Percentiles rank a stretch among this genome's conserved stretches.
Conservation (phyloP, 1,284 basidiomycete species). For the Mrakiaceae sp. region DNA sequence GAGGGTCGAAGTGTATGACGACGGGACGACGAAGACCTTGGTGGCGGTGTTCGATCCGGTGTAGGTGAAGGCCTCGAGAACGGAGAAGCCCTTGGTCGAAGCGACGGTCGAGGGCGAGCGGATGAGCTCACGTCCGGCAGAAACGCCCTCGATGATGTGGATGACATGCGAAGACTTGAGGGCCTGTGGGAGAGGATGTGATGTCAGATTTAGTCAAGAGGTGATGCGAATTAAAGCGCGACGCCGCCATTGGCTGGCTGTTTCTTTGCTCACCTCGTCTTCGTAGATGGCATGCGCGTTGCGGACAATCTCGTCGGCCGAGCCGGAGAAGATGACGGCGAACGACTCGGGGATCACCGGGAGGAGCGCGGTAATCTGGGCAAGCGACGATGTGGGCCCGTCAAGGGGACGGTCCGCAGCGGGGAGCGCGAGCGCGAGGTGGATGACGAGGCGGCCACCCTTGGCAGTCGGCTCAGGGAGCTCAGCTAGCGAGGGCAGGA, state of each 20-base stretch:
- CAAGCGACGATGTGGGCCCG: conserved; percentile 57
- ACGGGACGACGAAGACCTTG: conserved; percentile 27
- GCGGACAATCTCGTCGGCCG: conserved; percentile 64
- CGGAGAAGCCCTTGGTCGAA: neutral
- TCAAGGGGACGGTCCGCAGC: conserved; percentile 48
- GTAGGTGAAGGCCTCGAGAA: conserved; percentile 26
- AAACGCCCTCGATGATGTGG: conserved; percentile 34
- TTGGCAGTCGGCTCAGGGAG: conserved; percentile 50
- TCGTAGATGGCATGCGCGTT: conserved; percentile 42
- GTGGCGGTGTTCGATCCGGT: conserved; percentile 22
- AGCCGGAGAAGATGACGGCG: conserved; percentile 67
- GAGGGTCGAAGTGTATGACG: conserved; percentile 24
- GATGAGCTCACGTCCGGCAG: conserved; percentile 27
- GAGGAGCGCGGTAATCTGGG: conserved; percentile 51
- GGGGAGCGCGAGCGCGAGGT: conserved; percentile 60
- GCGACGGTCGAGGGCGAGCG: neutral
- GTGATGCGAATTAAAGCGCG: no score
- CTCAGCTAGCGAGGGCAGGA: conserved; percentile 58
- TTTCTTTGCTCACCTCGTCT: conserved; percentile 18
- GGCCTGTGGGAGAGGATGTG: neutral
- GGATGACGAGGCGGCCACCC: conserved; percentile 55
- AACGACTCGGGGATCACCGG: conserved; percentile 54
- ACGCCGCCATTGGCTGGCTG: conserved; percentile 9
- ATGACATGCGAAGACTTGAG: conserved; percentile 21
- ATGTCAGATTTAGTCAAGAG: no score